Evolutionary conservation across 2,329 filamentous ascomycete species (phyloP), one percentile per base, ranked within the genome.

Genomic region (Chaetothyriales sp.): DNA sequence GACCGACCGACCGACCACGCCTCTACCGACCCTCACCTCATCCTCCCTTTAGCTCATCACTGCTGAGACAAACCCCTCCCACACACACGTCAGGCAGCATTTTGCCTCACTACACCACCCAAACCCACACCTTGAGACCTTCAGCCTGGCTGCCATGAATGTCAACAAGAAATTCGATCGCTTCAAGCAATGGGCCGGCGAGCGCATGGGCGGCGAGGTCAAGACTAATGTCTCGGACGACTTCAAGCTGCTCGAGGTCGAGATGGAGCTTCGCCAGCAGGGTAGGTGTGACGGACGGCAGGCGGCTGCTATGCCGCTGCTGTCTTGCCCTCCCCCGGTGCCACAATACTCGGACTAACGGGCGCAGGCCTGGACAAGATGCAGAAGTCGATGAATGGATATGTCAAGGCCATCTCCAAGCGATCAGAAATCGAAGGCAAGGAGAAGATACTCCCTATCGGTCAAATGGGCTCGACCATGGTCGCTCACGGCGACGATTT

Each of bases 181-280:
- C 64, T 83, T 94, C 74, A 93, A 90, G 73, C 90, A 96, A 83
- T 96, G 90, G 90, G 87, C 89, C 39, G 87, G 87, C 60, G 90
- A 96, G 72, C 86, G 89, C 70, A 95, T 96, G 86, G 90, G 90
- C 61, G 80, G 79, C 58, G 89, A 95, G 69, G 78, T 82, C 69
- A 92, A 88, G 71, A 95, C 90, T 8, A 80, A 76, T 65, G 80
- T 87, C 57, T 84, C 86, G 0, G 88, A 96, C 49, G 84, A 95
- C 63, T 96, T 96, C 77, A 93, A 86, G 70, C 78, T 79, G 53
- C 72, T 96, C 61, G 89, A 96, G 70, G 74, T 79, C 50, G 90
- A 96, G 70, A 96, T 96, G 88, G 76, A 78, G 52, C 73, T 95
- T 61, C 80, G 90, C 56, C 83, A 93, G 58, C 86, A 95, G 59